phyloP scores from a whole-genome alignment of 495 filamentous ascomycete species.

The Letharia lupina region DNA sequence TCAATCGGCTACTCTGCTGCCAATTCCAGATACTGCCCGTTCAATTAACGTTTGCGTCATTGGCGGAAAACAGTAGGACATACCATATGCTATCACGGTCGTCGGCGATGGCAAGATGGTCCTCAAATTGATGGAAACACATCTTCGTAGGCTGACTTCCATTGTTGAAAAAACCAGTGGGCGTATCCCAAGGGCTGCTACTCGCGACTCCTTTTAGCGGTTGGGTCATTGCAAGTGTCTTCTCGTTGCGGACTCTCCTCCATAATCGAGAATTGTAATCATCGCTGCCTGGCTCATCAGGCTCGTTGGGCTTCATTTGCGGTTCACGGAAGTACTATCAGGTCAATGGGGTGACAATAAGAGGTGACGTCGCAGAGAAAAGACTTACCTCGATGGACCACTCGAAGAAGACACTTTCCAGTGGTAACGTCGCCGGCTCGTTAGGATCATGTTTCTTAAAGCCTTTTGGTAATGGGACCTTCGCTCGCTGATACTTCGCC shows the following conservation, averaged over 20 bases:
- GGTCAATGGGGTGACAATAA: slow-evolving; percentile 27
- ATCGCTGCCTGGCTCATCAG: slow-evolving; percentile 92
- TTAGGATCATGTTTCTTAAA: slow-evolving; percentile 55
- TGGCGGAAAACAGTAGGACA: slow-evolving; percentile 21
- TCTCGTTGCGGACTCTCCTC: slow-evolving; percentile 87
- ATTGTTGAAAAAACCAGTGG: slow-evolving; percentile 72
- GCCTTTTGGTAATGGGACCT: slow-evolving; percentile 62
- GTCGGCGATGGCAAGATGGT: slow-evolving; percentile 89
- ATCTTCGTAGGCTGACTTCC: slow-evolving; percentile 80
- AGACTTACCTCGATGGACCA: slow-evolving; percentile 78
- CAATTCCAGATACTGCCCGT: slow-evolving; percentile 77
- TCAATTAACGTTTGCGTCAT: slow-evolving; percentile 26
- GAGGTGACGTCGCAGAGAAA: background rate
- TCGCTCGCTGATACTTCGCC: slow-evolving; percentile 65
- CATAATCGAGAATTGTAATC: slow-evolving; percentile 95
- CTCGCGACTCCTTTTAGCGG: slow-evolving; percentile 82
- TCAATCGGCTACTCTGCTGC: slow-evolving; percentile 60
- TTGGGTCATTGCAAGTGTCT: slow-evolving; percentile 82
- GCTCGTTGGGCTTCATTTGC: slow-evolving; percentile 93
- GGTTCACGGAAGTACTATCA: slow-evolving; percentile 87
- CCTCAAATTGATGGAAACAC: slow-evolving; percentile 96
- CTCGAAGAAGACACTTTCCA: slow-evolving; percentile 77
- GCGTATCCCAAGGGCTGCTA: slow-evolving; percentile 73
- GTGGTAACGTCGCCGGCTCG: slow-evolving; percentile 53
- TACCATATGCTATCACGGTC: slow-evolving; percentile 76